Evolutionary conservation across 352 stramenopile genomes (phyloP).

Genomic region (Phytophthora litchii): DNA sequence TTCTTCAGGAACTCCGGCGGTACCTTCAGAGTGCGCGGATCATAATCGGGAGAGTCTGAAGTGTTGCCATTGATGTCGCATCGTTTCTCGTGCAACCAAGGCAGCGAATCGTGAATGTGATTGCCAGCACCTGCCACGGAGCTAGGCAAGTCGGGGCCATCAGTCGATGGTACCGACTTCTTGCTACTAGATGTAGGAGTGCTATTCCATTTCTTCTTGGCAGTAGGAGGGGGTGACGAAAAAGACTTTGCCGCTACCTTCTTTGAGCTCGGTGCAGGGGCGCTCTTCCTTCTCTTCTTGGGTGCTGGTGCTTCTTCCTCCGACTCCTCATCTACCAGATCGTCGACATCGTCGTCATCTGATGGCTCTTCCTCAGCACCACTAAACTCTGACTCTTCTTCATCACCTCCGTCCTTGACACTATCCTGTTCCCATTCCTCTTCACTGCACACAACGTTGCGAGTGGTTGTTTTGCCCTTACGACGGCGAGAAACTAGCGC

Average conservation of each 20-base stretch:
- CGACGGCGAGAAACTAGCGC: conserved; percentile 24
- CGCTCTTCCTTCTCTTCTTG: conserved; percentile 57
- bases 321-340: conserved; percentile 50
- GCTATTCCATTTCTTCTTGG: conserved; percentile 32
- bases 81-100: conserved; percentile 89
- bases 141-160: conserved; percentile 28
- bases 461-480: conserved; percentile 24
- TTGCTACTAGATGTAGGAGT: conserved; percentile 28
- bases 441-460: conserved; percentile 52
- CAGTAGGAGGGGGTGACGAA: conserved; percentile 39
- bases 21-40: conserved; percentile 93
- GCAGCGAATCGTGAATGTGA: conserved; percentile 92
- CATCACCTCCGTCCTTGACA: conserved; percentile 34
- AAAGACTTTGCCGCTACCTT: conserved; percentile 41
- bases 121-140: conserved; percentile 62
- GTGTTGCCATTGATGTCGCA: conserved; percentile 89
- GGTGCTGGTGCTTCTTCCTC: conserved; percentile 41
- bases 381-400: conserved; percentile 67
- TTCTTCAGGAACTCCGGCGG: conserved; percentile 88
- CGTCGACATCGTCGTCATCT: conserved; percentile 51
- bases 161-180: conserved; percentile 34
- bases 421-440: conserved; percentile 59
- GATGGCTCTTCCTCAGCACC: conserved; percentile 53
- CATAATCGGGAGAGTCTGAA: conserved; percentile 88
- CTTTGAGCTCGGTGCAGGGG: conserved; percentile 26